Conservation (phyloP, 2,329 filamentous ascomycete genomes). For the Pezicula rhizophila region DNA sequence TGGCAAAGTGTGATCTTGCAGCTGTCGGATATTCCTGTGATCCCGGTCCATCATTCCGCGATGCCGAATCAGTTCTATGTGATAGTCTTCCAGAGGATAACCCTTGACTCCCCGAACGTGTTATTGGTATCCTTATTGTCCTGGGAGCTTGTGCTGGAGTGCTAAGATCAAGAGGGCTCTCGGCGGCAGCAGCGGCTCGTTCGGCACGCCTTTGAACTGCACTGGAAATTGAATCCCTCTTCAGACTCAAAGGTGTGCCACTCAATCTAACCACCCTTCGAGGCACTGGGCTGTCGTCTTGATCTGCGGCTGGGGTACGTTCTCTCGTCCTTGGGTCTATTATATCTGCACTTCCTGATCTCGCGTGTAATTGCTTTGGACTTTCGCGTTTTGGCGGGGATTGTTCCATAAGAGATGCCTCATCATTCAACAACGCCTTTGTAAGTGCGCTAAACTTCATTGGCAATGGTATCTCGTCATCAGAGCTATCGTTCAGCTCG, state of each 20-base stretch:
- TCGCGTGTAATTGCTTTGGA: conserved; percentile 10
- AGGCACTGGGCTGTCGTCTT: conserved; percentile 22
- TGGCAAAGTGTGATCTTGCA: conserved; percentile 39
- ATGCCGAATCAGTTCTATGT: conserved; percentile 16
- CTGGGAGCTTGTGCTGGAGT: conserved; percentile 25
- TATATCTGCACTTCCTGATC: conserved; percentile 11
- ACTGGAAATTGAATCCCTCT: conserved; percentile 23
- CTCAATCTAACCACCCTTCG: conserved; percentile 26
- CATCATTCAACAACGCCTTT: conserved; percentile 71
- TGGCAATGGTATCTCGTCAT: conserved; percentile 86
- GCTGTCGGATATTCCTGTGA: conserved; percentile 35
- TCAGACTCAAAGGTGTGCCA: conserved; percentile 23
- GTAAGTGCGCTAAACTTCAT: conserved; percentile 85
- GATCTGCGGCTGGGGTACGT: conserved; percentile 9
- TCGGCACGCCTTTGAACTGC: conserved; percentile 18
- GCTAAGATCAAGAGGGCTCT: conserved; percentile 24
- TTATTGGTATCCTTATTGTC: conserved; percentile 23
- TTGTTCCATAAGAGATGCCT: conserved; percentile 29
- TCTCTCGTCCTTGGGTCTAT: conserved; percentile 2
- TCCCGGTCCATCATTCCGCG: conserved; percentile 15
- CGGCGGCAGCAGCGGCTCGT: conserved; percentile 13
- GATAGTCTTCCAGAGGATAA: conserved; percentile 21
- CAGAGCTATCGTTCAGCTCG: conserved; percentile 73
- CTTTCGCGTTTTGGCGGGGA: conserved; percentile 17
- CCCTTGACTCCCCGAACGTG: conserved; percentile 18